These are phyloP conservation scores for Blepharisma undulans DNA, from an alignment of 169 alveolate species.

Conservation along the genomic window DNA sequence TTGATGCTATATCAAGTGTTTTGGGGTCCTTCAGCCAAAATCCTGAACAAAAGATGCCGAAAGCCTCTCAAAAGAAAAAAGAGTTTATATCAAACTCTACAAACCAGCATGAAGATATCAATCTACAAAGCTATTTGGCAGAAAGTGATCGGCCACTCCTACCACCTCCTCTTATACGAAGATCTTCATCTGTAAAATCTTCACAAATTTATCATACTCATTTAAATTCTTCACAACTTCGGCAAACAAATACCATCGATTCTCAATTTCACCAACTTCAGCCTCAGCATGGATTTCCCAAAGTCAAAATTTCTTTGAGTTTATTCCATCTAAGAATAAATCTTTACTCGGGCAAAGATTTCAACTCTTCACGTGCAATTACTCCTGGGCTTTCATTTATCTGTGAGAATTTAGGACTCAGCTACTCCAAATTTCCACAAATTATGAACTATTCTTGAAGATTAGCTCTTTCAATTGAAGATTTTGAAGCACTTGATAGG, in stretches of 20 bases:
- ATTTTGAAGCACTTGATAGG: background rate
- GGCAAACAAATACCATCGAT: background rate
- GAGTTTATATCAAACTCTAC: background rate
- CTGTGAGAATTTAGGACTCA: background rate
- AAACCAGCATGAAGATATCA: background rate
- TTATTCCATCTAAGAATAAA: background rate
- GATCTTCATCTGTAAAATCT: background rate
- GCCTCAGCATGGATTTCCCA: slow-evolving; percentile 26
- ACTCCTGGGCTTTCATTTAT: too few relatives aligned
- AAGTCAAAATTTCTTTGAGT: background rate
- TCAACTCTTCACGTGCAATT: too few relatives aligned
- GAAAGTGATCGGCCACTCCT: background rate
- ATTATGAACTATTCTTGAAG: slow-evolving; percentile 36
- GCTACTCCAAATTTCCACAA: slow-evolving; percentile 12
- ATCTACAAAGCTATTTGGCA: slow-evolving; percentile 5
- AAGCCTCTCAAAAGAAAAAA: background rate
- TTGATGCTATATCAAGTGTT: background rate
- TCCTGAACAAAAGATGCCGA: background rate
- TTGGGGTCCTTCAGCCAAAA: background rate
- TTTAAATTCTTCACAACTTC: background rate
- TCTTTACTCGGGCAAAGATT: background rate
- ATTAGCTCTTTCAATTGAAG: slow-evolving; percentile 1
- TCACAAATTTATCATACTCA: background rate
- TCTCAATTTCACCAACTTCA: background rate
- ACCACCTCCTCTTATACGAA: background rate